Conservation (phyloP, 805 yeast genomes). For the Nakazawaea molendinolei region DNA sequence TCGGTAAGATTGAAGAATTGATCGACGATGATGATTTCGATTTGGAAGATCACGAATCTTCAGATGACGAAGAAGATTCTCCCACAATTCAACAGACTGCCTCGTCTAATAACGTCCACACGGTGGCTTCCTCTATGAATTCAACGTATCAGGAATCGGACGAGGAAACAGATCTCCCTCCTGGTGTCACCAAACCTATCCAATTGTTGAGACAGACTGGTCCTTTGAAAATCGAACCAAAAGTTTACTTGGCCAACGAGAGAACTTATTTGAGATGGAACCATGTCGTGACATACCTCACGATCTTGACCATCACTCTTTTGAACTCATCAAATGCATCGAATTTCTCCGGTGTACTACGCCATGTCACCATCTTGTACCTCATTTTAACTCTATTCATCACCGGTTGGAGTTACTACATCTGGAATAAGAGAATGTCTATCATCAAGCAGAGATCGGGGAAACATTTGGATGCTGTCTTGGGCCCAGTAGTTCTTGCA, state of each 20-base stretch:
- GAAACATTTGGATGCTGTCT: conserved; percentile 78
- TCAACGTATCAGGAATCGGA: conserved; percentile 52
- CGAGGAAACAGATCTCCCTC: conserved; percentile 78
- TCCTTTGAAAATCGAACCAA: conserved; percentile 91
- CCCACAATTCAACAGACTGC: neutral
- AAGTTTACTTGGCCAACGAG: conserved; percentile 98
- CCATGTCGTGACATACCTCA: conserved; percentile 76
- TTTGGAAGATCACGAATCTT: conserved; percentile 53
- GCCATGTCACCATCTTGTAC: conserved; percentile 66
- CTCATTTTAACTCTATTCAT: conserved; percentile 77
- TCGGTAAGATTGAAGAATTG: conserved; percentile 26
- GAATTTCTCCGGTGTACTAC: conserved; percentile 57
- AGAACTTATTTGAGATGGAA: conserved; percentile 96
- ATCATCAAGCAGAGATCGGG: conserved; percentile 79
- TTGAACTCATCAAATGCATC: conserved; percentile 70
- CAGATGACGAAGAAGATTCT: conserved; percentile 24
- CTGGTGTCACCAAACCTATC: conserved; percentile 82
- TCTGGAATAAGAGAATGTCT: conserved; percentile 63
- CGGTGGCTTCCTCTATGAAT: neutral
- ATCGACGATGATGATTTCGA: conserved; percentile 35
- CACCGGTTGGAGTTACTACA: conserved; percentile 83
- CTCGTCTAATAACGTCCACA: neutral
- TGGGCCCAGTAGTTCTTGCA: conserved; percentile 83
- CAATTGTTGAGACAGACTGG: conserved; percentile 80
- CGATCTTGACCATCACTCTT: conserved; percentile 79